Percentiles rank a stretch among this genome's conserved stretches.
Conservation (phyloP, 371 early-diverging fungal species). For the Mucor mucedo region DNA sequence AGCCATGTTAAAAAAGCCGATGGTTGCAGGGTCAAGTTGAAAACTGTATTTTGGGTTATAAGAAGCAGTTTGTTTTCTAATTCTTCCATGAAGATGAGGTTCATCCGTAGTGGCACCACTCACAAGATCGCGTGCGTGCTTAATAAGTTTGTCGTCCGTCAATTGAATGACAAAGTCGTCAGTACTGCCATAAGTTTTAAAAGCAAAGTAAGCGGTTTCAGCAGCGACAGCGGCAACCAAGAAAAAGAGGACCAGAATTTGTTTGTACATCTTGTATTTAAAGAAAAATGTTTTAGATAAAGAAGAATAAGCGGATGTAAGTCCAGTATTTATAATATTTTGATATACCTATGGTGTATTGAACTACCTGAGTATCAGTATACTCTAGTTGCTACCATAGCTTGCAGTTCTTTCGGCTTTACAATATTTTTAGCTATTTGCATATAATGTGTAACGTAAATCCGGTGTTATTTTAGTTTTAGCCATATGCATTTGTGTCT, state of each 20-base stretch:
- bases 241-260: neutral
- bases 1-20: neutral
- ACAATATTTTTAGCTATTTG: too few species aligned
- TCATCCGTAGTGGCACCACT: neutral
- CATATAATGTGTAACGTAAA: too few species aligned
- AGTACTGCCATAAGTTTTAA: too few species aligned
- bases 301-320: too few species aligned
- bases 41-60: neutral
- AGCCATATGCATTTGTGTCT: too few species aligned
- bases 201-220: constrained; percentile 6
- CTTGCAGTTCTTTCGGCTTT: too few species aligned
- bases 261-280: constrained; percentile 9
- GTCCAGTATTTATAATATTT: too few species aligned
- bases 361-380: too few species aligned
- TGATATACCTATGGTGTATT: too few species aligned
- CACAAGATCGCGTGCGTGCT: neutral
- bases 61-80: neutral
- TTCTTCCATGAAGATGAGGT: constrained; percentile 3
- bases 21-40: neutral
- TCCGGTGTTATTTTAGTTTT: too few species aligned
- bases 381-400: too few species aligned
- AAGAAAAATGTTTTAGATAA: too few species aligned
- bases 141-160: neutral
- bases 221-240: constrained; percentile 5
- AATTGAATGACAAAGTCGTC: neutral